phyloP scores from a whole-genome alignment of 2,329 filamentous ascomycete genomes.

The Paecilomyces sp. region DNA sequence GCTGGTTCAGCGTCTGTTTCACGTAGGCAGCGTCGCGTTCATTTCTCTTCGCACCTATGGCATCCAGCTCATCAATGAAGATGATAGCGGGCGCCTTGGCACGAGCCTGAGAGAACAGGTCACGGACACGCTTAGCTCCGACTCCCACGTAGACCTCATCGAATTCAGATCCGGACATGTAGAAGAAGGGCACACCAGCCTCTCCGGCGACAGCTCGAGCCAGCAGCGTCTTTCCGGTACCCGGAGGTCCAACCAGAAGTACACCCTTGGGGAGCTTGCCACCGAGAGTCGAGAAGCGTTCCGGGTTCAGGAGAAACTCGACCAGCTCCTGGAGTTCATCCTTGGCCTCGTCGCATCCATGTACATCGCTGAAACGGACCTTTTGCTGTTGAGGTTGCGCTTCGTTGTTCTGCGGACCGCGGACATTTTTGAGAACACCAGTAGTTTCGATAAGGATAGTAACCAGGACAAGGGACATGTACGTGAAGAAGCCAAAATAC shows the following conservation, averaged over 20 bases:
- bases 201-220: constrained; percentile 94
- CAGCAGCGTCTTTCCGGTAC: constrained; percentile 94
- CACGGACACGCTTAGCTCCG: constrained; percentile 89
- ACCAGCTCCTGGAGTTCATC: constrained; percentile 96
- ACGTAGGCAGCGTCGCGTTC: constrained; percentile 89
- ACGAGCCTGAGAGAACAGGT: constrained; percentile 78
- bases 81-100: constrained; percentile 85
- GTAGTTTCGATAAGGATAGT: constrained; percentile 77
- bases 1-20: constrained; percentile 95
- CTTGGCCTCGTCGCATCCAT: constrained; percentile 96
- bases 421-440: constrained; percentile 71
- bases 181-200: constrained; percentile 97
- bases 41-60: constrained; percentile 89
- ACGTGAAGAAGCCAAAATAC: constrained; percentile 70
- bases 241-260: constrained; percentile 86
- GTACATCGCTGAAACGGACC: constrained; percentile 85
- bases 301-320: constrained; percentile 88
- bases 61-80: constrained; percentile 91
- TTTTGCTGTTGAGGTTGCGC: constrained; percentile 90
- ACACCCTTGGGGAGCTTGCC: constrained; percentile 97
- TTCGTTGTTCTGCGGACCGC: constrained; percentile 66
- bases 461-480: constrained; percentile 70
- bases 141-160: constrained; percentile 98
- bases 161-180: constrained; percentile 99
- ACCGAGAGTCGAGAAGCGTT: constrained; percentile 86